These are phyloP conservation scores for Colletotrichum zoysiae DNA, from an alignment of 2,329 filamentous ascomycete genomes.

Conservation along the genomic window DNA sequence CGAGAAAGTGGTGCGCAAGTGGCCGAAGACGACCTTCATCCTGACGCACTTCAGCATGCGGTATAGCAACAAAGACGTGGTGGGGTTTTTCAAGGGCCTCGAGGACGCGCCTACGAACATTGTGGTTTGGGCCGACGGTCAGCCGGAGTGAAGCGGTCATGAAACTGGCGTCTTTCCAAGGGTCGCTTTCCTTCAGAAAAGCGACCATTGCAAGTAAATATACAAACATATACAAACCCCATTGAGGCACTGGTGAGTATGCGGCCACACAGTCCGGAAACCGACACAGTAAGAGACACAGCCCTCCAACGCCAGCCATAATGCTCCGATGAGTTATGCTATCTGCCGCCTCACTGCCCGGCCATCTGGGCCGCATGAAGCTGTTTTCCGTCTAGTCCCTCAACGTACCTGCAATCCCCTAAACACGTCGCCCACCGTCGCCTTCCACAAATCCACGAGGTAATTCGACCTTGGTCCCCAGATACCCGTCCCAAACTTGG, in stretches of 20 bases:
- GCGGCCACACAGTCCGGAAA: neutral
- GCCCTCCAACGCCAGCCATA: neutral
- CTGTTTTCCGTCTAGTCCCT: neutral
- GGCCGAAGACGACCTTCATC: constrained; percentile 59
- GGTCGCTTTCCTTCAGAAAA: rapidly evolving
- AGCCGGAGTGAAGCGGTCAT: constrained; percentile 2
- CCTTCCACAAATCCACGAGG: constrained; percentile 22
- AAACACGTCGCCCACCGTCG: constrained; percentile 19
- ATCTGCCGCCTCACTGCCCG: neutral
- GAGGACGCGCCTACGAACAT: constrained; percentile 56
- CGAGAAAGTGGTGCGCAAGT: constrained; percentile 58
- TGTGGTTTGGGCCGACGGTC: constrained; percentile 61
- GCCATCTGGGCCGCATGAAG: neutral
- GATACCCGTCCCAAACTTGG: constrained; percentile 57
- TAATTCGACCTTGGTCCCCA: constrained; percentile 43
- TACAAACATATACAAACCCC: neutral
- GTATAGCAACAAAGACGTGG: constrained; percentile 55
- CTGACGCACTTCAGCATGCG: constrained; percentile 62
- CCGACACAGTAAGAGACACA: neutral
- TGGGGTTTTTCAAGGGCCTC: constrained; percentile 57
- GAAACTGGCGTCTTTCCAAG: neutral
- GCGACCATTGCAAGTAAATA: neutral
- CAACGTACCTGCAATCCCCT: neutral
- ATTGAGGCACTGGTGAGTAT: neutral
- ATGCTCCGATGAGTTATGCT: too few relatives aligned